A percentile compares a stretch with the other conserved stretches of the same genome.
These are phyloP conservation scores for Spathaspora boniae DNA, from an alignment of 805 yeast genomes.

Conservation along the genomic window DNA sequence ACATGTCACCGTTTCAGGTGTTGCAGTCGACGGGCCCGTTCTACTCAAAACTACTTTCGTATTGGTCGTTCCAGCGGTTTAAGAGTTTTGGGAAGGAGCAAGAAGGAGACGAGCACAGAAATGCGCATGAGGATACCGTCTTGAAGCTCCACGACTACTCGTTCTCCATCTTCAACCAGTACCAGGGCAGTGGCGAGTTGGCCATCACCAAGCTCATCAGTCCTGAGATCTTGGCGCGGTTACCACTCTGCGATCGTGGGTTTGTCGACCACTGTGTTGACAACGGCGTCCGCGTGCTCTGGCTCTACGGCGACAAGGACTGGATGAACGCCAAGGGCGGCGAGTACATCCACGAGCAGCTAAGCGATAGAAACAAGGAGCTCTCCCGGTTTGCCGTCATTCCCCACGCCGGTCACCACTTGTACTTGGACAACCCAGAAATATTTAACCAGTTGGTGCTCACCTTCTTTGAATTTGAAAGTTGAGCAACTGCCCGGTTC, in stretches of 20 bases:
- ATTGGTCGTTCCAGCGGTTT: slow-evolving; percentile 40
- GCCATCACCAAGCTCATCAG: slow-evolving; percentile 40
- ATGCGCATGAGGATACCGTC: slow-evolving; percentile 11
- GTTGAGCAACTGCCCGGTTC: no score
- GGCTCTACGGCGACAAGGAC: slow-evolving; percentile 42
- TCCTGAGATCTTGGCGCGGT: slow-evolving; percentile 35
- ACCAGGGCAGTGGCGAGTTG: slow-evolving; percentile 41
- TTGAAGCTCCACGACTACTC: slow-evolving; percentile 38
- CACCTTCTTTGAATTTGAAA: no score
- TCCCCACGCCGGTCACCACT: slow-evolving; percentile 40
- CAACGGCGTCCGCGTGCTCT: slow-evolving; percentile 21
- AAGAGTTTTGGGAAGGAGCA: slow-evolving; percentile 23
- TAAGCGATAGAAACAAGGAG: slow-evolving; percentile 15
- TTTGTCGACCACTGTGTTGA: slow-evolving; percentile 26
- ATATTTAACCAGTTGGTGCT: slow-evolving; percentile 23
- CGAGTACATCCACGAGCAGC: slow-evolving; percentile 24
- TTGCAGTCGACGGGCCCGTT: slow-evolving; percentile 37
- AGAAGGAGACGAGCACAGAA: slow-evolving; percentile 10
- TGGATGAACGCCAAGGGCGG: slow-evolving; percentile 45
- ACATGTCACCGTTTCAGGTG: slow-evolving; percentile 37
- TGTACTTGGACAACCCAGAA: slow-evolving; percentile 38
- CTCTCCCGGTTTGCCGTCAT: slow-evolving; percentile 20
- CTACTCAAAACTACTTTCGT: slow-evolving; percentile 37
- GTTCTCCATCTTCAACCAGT: slow-evolving; percentile 40
- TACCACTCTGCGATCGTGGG: slow-evolving; percentile 41